These are phyloP conservation scores for Epichloe scottii DNA, from an alignment of 2,329 filamentous ascomycete species.

Conservation along the genomic window DNA sequence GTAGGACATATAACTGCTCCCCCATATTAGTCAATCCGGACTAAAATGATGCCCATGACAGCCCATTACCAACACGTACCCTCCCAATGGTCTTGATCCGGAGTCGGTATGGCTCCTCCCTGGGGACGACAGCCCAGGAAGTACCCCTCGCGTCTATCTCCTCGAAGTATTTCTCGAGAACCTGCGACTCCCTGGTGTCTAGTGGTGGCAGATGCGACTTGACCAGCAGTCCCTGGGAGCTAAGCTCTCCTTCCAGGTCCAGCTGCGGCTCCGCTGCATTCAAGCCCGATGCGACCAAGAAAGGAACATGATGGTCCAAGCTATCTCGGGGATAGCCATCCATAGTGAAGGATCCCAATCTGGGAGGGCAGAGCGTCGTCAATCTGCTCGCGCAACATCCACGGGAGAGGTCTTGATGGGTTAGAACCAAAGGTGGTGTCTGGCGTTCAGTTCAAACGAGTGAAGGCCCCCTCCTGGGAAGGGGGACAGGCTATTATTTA, in stretches of 20 bases:
- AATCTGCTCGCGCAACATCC: constrained; percentile 1
- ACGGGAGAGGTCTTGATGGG: not conserved
- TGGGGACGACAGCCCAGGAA: constrained; percentile 54
- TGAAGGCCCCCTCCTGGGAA: not conserved
- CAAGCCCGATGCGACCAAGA: constrained; percentile 73
- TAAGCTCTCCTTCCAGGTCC: constrained; percentile 36
- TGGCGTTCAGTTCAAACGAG: not conserved
- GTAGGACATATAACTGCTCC: constrained; percentile 39
- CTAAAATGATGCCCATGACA: not conserved
- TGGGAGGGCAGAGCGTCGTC: constrained; percentile 7
- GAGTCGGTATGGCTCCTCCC: constrained; percentile 44
- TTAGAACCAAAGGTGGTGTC: constrained; percentile 10
- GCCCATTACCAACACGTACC: constrained; percentile 40
- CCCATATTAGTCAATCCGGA: constrained; percentile 14
- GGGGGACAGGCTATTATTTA: too few relatives aligned
- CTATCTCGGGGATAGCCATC: constrained; percentile 70
- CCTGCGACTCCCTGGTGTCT: constrained; percentile 49
- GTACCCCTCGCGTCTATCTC: constrained; percentile 49
- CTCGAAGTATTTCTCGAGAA: constrained; percentile 53
- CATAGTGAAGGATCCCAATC: constrained; percentile 36
- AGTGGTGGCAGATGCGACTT: constrained; percentile 59
- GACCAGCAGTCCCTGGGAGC: constrained; percentile 48
- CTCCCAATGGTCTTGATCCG: constrained; percentile 64
- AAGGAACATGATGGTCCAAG: constrained; percentile 74
- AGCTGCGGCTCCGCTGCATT: constrained; percentile 27